Percentiles rank a stretch among this genome's conserved stretches.
phyloP scores from a whole-genome alignment of 139 green algal species.

The Chlorella sorokiniana region DNA sequence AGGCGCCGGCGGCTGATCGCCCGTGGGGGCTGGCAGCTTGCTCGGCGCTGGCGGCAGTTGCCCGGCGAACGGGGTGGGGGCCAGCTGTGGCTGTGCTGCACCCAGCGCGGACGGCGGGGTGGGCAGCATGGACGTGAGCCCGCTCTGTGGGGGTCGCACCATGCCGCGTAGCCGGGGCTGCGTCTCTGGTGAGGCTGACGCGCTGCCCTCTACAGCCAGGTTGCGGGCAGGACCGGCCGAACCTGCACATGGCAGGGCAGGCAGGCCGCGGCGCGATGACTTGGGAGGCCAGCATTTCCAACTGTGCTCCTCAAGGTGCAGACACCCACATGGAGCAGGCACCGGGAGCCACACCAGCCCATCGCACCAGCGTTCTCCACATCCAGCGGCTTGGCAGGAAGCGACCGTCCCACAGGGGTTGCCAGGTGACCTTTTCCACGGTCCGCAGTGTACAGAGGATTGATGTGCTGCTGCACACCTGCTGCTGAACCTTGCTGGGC shows the following conservation, averaged over 20 bases:
- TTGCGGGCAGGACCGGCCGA: slow-evolving; percentile 16
- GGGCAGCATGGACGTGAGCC: slow-evolving; percentile 15
- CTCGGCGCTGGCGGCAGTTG: not conserved
- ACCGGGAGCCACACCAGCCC: no score
- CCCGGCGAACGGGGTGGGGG: not conserved
- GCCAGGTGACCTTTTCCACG: not conserved
- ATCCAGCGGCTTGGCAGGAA: slow-evolving; percentile 1
- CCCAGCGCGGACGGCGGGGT: not conserved
- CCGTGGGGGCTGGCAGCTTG: not conserved
- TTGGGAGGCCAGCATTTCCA: not conserved
- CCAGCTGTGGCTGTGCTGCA: not conserved
- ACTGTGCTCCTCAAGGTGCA: no score
- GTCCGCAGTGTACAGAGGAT: slow-evolving; percentile 15
- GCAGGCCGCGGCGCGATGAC: not conserved
- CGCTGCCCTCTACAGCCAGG: slow-evolving; percentile 7
- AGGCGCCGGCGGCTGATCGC: not conserved
- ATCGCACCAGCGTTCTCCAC: slow-evolving; percentile 28
- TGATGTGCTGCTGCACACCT: slow-evolving; percentile 17
- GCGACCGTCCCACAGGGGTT: not conserved
- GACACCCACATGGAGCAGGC: not conserved
- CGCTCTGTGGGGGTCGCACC: not conserved
- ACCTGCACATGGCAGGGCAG: not conserved
- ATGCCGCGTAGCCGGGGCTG: slow-evolving; percentile 1
- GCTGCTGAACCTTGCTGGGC: no score
- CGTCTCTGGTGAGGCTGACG: slow-evolving; percentile 7